These are phyloP conservation scores for Neoboletus magnificus DNA, from an alignment of 768 basidiomycete species.

Conservation along the genomic window DNA sequence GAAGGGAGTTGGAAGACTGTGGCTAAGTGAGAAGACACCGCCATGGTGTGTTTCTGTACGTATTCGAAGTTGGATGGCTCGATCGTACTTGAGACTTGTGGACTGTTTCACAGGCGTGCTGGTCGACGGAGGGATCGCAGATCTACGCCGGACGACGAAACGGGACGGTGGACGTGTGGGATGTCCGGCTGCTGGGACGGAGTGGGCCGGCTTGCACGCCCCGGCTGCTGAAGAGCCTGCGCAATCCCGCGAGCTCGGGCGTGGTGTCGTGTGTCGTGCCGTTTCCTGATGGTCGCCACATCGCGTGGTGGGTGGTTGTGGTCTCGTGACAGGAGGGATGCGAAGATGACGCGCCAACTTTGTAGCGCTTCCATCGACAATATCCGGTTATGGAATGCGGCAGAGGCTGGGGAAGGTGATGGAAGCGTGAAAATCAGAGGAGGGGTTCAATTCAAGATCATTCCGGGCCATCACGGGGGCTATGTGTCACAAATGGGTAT, in stretches of 20 bases:
- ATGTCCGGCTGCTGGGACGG: constrained; percentile 76
- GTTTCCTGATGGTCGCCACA: constrained; percentile 88
- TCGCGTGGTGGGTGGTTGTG: constrained; percentile 69
- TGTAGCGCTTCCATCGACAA: constrained; percentile 88
- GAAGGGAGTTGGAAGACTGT: constrained; percentile 75
- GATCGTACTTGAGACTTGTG: constrained; percentile 2
- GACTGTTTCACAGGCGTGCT: constrained; percentile 68
- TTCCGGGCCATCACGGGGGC: constrained; percentile 94
- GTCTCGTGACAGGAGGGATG: constrained; percentile 14
- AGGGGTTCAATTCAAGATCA: constrained; percentile 88
- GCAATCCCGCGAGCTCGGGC: constrained; percentile 85
- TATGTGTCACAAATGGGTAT: constrained; percentile 89
- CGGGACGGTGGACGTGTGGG: constrained; percentile 91
- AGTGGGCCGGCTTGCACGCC: constrained; percentile 64
- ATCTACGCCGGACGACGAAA: constrained; percentile 91
- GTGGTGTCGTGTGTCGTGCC: constrained; percentile 89
- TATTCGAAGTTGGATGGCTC: constrained; percentile 9
- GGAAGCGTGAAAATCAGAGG: constrained; percentile 57
- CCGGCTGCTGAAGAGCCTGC: constrained; percentile 73
- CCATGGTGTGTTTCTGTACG: constrained; percentile 95
- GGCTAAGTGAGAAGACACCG: constrained; percentile 89
- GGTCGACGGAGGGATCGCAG: constrained; percentile 85
- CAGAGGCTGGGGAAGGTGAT: constrained; percentile 70
- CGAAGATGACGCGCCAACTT: constrained; percentile 19
- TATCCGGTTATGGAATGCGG: constrained; percentile 89